phyloP scores from a whole-genome alignment of 1,139 yeast species.

The Yamadazyma oceani region DNA sequence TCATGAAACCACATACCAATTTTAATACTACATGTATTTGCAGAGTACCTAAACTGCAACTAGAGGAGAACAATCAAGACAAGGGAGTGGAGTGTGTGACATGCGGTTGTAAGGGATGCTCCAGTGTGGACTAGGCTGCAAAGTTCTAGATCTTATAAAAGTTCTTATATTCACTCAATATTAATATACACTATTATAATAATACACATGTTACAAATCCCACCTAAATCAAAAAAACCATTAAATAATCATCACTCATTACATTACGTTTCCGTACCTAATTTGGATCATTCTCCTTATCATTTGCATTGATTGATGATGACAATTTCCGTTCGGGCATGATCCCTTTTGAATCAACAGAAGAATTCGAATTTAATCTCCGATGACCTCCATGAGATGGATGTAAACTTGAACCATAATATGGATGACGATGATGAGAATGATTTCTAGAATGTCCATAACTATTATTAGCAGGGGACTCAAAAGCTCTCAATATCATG shows the following conservation, averaged over 20 bases:
- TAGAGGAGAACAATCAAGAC: conserved; percentile 37
- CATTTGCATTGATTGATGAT: not conserved
- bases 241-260: not conserved
- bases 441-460: conserved; percentile 1
- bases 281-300: not conserved
- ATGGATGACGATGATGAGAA: conserved; percentile 1
- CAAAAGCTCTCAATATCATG: conserved; percentile 47
- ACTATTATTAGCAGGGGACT: conserved; percentile 25
- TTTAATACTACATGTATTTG: conserved; percentile 79
- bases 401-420: not conserved
- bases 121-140: conserved; percentile 62
- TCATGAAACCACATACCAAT: conserved; percentile 60
- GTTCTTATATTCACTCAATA: too few species aligned
- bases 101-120: conserved; percentile 90
- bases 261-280: too few species aligned
- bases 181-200: not conserved
- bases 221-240: not conserved
- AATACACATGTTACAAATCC: not conserved
- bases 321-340: not conserved
- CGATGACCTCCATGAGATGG: not conserved
- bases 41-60: conserved; percentile 69
- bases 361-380: conserved; percentile 1
- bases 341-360: not conserved
- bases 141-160: too few species aligned
- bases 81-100: conserved; percentile 64